Conservation (phyloP, 345 rosid genomes). For the Psidium friedrichsthalianum region DNA sequence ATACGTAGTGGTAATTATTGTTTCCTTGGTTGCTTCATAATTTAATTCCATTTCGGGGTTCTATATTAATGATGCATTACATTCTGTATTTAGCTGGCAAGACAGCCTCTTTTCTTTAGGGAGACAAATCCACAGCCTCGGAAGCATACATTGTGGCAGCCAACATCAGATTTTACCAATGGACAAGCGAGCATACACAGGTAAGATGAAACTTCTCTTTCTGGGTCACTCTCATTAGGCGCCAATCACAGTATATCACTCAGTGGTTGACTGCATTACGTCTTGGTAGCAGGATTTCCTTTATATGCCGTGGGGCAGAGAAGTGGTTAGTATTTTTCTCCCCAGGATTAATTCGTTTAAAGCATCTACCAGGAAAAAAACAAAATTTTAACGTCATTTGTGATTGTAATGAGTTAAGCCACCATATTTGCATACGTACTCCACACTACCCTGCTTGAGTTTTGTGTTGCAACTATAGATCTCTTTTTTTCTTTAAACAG, state of each 20-base stretch:
- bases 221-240: neutral
- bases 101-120: slow-evolving; percentile 70
- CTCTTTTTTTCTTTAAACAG: neutral
- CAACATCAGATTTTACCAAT: slow-evolving; percentile 58
- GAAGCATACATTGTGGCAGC: slow-evolving; percentile 72
- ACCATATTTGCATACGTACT: neutral
- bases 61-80: neutral
- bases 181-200: slow-evolving; percentile 59
- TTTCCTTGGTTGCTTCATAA: neutral
- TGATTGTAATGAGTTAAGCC: neutral
- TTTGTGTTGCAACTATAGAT: neutral
- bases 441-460: neutral
- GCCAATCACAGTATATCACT: neutral
- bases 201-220: slow-evolving; percentile 15
- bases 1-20: slow-evolving; percentile 42
- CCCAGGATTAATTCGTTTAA: neutral
- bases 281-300: neutral
- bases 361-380: neutral
- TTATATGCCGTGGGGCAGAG: neutral
- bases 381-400: neutral
- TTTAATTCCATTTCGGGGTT: neutral
- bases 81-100: slow-evolving; percentile 39
- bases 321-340: neutral
- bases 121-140: slow-evolving; percentile 74
- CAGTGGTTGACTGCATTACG: neutral